A percentile compares a stretch with the other conserved stretches of the same genome.
Evolutionary conservation across 345 rosid species (phyloP).

Genomic region (Citrus sinensis): DNA sequence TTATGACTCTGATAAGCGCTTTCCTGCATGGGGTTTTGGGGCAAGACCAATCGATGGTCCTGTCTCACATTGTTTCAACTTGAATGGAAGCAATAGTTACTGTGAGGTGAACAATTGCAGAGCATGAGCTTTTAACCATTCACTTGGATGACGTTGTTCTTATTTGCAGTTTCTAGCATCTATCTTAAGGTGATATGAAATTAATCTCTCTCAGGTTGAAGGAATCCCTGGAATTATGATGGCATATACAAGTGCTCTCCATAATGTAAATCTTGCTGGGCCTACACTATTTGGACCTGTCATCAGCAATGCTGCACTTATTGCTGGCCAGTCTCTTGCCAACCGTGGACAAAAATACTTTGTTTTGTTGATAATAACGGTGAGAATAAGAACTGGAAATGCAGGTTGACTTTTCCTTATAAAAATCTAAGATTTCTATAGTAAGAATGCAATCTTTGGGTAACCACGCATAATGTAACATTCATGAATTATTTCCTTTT

Average conservation of each 20-base stretch:
- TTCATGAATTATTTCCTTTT: neutral
- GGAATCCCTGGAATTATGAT: conserved; percentile 85
- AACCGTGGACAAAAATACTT: conserved; percentile 58
- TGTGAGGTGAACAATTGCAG: conserved; percentile 52
- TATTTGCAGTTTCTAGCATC: conserved; percentile 5
- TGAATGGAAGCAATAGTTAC: conserved; percentile 80
- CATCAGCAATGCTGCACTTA: conserved; percentile 60
- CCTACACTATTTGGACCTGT: conserved; percentile 95
- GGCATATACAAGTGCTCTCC: conserved; percentile 79
- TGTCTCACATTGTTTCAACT: conserved; percentile 91
- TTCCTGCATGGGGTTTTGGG: conserved; percentile 98
- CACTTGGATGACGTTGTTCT: neutral
- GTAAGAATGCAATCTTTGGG: neutral
- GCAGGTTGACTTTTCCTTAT: conserved; percentile 1
- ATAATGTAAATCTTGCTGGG: conserved; percentile 89
- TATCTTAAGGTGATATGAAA: neutral
- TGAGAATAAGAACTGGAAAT: conserved; percentile 27
- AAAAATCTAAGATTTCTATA: neutral
- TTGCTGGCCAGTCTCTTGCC: conserved; percentile 74
- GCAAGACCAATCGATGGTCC: conserved; percentile 98
- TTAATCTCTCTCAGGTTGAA: conserved; percentile 58
- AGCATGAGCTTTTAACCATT: neutral
- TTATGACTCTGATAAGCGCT: conserved; percentile 76
- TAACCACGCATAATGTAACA: neutral
- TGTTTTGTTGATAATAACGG: conserved; percentile 85